Evolutionary conservation across 257 asterid species (phyloP).

Genomic region (Fraxinus anomala): DNA sequence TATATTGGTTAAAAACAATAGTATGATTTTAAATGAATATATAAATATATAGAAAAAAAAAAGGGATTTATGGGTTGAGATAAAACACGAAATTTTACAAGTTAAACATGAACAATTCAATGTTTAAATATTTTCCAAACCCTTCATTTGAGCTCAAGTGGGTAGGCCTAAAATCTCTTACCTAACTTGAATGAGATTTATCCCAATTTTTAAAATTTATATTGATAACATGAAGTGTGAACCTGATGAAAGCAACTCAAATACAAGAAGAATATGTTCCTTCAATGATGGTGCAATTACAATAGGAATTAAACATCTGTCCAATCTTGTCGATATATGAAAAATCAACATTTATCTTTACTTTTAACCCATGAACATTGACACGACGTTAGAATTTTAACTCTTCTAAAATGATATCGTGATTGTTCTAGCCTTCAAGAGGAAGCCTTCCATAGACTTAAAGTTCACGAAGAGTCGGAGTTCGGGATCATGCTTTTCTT

Average conservation of each 20-base stretch:
- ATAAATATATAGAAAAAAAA: too few relatives aligned
- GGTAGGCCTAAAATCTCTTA: too few relatives aligned
- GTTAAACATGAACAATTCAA: too few relatives aligned
- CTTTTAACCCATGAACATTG: neutral
- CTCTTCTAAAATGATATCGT: neutral
- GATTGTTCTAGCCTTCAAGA: neutral
- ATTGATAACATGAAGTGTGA: neutral
- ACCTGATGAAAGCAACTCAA: constrained; percentile 14
- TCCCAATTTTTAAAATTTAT: too few relatives aligned
- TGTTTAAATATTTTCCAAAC: too few relatives aligned
- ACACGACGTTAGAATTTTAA: neutral
- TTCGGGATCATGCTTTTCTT: neutral
- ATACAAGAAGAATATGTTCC: constrained; percentile 22
- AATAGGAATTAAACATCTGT: neutral
- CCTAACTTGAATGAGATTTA: neutral
- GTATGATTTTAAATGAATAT: too few relatives aligned
- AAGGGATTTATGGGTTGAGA: neutral
- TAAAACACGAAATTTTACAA: neutral
- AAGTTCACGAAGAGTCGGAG: neutral
- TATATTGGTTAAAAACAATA: too few relatives aligned
- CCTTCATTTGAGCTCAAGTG: too few relatives aligned
- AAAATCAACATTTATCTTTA: neutral
- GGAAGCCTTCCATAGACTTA: neutral
- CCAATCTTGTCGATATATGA: neutral
- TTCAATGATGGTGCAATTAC: constrained; percentile 1